phyloP scores from a whole-genome alignment of 2,329 filamentous ascomycete species.

The Torrubiella hemipterigena region DNA sequence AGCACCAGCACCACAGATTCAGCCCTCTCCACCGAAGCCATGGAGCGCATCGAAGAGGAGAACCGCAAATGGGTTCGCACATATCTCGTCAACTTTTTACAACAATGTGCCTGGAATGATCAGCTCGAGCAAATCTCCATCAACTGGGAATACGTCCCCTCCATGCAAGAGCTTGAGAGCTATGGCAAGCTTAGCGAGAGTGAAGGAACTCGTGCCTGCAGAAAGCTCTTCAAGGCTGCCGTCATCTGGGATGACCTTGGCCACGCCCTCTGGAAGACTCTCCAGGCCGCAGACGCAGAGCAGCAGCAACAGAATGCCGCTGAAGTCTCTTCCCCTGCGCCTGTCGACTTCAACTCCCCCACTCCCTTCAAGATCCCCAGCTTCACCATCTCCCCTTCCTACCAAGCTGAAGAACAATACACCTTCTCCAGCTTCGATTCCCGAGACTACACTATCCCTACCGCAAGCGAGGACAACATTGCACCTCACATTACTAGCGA shows the following conservation, averaged over 20 bases:
- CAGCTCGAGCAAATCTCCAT: constrained; percentile 21
- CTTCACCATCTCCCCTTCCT: too few relatives aligned
- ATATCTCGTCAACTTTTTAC: constrained; percentile 19
- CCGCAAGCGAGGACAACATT: too few relatives aligned
- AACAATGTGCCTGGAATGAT: constrained; percentile 16
- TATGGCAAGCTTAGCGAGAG: constrained; percentile 19
- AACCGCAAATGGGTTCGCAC: too few relatives aligned
- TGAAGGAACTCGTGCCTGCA: constrained; percentile 22
- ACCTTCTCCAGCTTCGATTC: too few relatives aligned
- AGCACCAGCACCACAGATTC: too few relatives aligned
- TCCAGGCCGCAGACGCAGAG: constrained; percentile 10
- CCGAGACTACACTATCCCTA: too few relatives aligned
- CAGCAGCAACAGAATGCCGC: background rate
- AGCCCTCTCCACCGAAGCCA: too few relatives aligned
- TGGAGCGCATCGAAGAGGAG: too few relatives aligned
- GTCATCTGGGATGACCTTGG: constrained; percentile 26
- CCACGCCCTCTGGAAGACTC: constrained; percentile 19
- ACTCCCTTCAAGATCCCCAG: background rate
- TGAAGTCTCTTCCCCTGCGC: too few relatives aligned
- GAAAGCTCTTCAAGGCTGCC: constrained; percentile 23
- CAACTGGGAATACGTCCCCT: constrained; percentile 19
- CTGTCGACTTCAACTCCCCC: background rate
- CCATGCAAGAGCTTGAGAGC: constrained; percentile 19
- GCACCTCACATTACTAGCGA: too few relatives aligned
- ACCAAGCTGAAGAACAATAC: too few relatives aligned